Base-by-base conservation (phyloP, 352 stramenopile species). In the Pythium aquatile region DNA sequence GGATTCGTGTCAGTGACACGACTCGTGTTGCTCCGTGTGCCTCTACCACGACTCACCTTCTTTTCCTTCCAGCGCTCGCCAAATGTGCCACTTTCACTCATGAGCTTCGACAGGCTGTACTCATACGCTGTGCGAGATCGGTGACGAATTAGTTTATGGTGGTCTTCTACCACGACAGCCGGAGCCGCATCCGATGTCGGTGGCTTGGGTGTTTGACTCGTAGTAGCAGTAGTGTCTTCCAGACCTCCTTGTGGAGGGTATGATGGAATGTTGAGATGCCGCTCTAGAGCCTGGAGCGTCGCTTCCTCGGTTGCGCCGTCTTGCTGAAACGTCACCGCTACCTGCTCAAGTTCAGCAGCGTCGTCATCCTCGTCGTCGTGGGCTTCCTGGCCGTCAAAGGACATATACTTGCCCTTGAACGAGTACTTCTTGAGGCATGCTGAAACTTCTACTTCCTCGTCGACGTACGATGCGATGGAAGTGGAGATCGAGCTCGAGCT, bases 11-110 rank as follows among this genome's bases (percentile, higher is more conserved):
- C 4, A 51, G 37, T 5, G 53, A 29, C 24, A 48, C 26, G 20
- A 24, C 20, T 24, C 20, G 20, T 24, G 20, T 24, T 24, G 20
- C 20, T 24, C 20, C 20, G 20, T 24, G 20, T 24, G 20, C 20
- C 20, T 24, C 20, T 24, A 24, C 20, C 20, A 24, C 49, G 24
- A 37, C 58, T 39, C 53, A 87, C 86, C 75, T 97, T 97, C 62
- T 98, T 98, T 28, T 91, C 85, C n/a, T 88, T 83, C 95, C 96
- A 98, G 55, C 89, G 87, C 66, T 99, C 96, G 26, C 95, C 93
- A 69, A 98, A 98, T 8, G 78, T 77, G 14, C 75, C 75, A 7
- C 68, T 75, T 39, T 85, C 79, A 2, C 66, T 74, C 14, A 93
- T 63, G 26, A 93, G 65, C 56, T 89, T 91, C 10, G 81, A 76